Evolutionary conservation across 129 eudicot species (phyloP), one percentile per base, ranked within the genome.

Genomic region (Escallonia rubra): DNA sequence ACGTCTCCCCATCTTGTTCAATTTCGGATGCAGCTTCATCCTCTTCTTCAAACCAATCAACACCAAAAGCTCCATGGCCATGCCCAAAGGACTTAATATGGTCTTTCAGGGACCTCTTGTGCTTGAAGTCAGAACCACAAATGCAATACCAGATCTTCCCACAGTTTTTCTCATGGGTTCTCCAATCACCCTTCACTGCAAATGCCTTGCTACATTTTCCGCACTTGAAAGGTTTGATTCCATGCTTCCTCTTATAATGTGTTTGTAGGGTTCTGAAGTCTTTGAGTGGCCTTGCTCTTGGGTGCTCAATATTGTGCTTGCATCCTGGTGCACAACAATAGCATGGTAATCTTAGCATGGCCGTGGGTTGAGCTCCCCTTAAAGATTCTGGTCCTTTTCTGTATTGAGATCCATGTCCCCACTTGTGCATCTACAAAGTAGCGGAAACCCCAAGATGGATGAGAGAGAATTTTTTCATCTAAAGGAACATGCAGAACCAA

Each of bases 91-190:
- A 14, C 39, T 34, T 57, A 7, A 57, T 7, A 57, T 57, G 61
- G 15, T 57, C 61, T 39, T 57, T 57, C 7, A 57, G 61, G 7
- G 61, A 57, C 61, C 61, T 57, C 38, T 57, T 57, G 40, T 57
- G 61, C 61, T 57, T 57, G 8, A 57, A 57, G 15, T 57, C 61
- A 57, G 61, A 57, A 13, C 61, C 61, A 57, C 61, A 57, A 57
- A 14, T n/a, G 40, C 61, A 57, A 57, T 57, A 57, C 61, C 61
- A 57, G 15, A 57, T 13, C 7, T 57, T 57, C 38, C 61, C 61
- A n/a, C 61, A 90, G 49, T 90, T 90, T 84, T 90, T 90, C 78
- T 90, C 95, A 52, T 90, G 96, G 12, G 96, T 90, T 58, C 96
- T 81, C 96, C 96, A 90, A 56, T 90, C 96, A 0, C 96, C 96